A percentile compares a stretch with the other conserved stretches of the same genome.
phyloP scores from a whole-genome alignment of 2,329 filamentous ascomycete species.

The Aspergillus quadrilineatus region DNA sequence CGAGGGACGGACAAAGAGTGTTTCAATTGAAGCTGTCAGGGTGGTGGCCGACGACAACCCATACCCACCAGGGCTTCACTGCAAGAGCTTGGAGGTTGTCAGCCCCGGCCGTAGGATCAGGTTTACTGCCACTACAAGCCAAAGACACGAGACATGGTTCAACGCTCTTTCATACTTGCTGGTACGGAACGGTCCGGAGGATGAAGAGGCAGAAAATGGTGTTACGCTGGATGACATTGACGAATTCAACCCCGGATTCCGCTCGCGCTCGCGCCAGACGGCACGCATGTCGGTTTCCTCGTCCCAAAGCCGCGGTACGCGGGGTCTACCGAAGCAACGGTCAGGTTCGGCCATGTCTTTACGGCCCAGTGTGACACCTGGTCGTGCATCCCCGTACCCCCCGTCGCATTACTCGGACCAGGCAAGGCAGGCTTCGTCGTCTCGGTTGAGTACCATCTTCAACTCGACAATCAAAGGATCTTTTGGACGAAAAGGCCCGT shows the following conservation, averaged over 20 bases:
- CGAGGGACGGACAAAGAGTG: slow-evolving; percentile 81
- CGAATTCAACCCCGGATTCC: slow-evolving; percentile 77
- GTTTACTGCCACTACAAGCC: slow-evolving; percentile 90
- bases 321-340: slow-evolving; percentile 55
- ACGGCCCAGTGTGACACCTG: slow-evolving; percentile 37
- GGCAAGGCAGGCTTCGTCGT: slow-evolving; percentile 45
- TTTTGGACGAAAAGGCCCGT: slow-evolving; percentile 48
- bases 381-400: slow-evolving; percentile 36
- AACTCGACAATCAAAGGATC: slow-evolving; percentile 50
- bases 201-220: slow-evolving; percentile 57
- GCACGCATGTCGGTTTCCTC: slow-evolving; percentile 69
- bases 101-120: slow-evolving; percentile 87
- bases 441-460: slow-evolving; percentile 50
- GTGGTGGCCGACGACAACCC: slow-evolving; percentile 94
- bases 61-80: slow-evolving; percentile 88
- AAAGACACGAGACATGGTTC: slow-evolving; percentile 97
- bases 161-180: slow-evolving; percentile 93
- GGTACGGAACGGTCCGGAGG: slow-evolving; percentile 64
- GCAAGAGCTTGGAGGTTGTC: slow-evolving; percentile 87
- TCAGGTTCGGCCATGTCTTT: slow-evolving; percentile 40
- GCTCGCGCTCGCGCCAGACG: slow-evolving; percentile 56
- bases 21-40: slow-evolving; percentile 87
- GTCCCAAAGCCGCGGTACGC: slow-evolving; percentile 71
- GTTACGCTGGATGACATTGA: slow-evolving; percentile 61
- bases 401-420: slow-evolving; percentile 34